Conservation (phyloP, 2,329 filamentous ascomycete genomes). For the Xylaria sp. region DNA sequence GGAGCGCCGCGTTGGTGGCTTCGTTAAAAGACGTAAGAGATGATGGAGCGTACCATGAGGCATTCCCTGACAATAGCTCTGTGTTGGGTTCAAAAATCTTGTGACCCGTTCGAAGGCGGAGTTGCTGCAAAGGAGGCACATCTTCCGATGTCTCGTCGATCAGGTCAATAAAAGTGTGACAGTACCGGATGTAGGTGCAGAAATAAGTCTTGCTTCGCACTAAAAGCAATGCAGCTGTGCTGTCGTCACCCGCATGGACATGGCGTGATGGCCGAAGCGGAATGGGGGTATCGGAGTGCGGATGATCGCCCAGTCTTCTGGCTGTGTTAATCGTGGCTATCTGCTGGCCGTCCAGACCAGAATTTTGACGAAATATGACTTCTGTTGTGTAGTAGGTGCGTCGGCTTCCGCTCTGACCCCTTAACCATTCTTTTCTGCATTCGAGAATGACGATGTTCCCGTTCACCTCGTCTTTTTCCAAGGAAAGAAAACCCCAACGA, state of each 20-base stretch:
- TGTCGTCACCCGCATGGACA: slow-evolving; percentile 47
- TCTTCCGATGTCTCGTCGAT: slow-evolving; percentile 45
- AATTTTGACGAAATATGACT: slow-evolving; percentile 38
- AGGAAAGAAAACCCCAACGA: slow-evolving; percentile 62
- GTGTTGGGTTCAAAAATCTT: slow-evolving; percentile 33
- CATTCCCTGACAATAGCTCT: not conserved
- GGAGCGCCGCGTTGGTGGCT: not conserved
- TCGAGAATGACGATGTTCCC: slow-evolving; percentile 59
- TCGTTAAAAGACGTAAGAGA: not conserved
- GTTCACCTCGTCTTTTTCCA: slow-evolving; percentile 55
- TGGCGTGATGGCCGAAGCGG: slow-evolving; percentile 31
- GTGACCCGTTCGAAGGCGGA: slow-evolving; percentile 47
- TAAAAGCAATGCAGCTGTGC: slow-evolving; percentile 37
- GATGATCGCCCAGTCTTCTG: slow-evolving; percentile 33
- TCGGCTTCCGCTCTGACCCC: slow-evolving; percentile 48
- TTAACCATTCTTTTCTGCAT: slow-evolving; percentile 61
- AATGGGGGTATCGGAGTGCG: slow-evolving; percentile 1
- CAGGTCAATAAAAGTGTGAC: slow-evolving; percentile 54
- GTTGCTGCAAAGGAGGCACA: slow-evolving; percentile 30
- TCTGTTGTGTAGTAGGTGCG: slow-evolving; percentile 61
- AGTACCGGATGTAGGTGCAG: slow-evolving; percentile 49
- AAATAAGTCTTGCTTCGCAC: slow-evolving; percentile 50
- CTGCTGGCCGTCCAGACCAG: slow-evolving; percentile 3
- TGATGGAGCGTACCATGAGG: not conserved
- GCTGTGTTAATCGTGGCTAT: slow-evolving; percentile 1